Evolutionary conservation across 2,329 filamentous ascomycete species (phyloP).

Genomic region (Catunica adiposa): DNA sequence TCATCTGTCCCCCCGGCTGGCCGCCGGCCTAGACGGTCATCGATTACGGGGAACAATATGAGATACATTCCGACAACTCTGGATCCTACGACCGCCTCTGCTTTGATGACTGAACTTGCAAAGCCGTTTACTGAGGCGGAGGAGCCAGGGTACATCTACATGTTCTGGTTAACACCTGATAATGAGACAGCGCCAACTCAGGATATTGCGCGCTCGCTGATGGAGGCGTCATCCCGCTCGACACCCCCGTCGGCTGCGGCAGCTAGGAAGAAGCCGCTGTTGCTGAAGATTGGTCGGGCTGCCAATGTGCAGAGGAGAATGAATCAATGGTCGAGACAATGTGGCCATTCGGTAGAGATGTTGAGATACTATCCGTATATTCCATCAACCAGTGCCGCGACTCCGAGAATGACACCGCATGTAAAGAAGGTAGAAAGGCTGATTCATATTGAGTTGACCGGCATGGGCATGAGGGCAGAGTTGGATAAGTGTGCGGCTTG

Average conservation of each 20-base stretch:
- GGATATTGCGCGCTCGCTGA: conserved; percentile 4
- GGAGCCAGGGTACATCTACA: conserved; percentile 89
- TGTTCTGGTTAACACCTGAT: conserved; percentile 80
- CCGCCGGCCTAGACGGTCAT: conserved; percentile 14
- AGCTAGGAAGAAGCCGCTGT: conserved; percentile 39
- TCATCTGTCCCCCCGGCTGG: conserved; percentile 13
- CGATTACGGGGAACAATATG: conserved; percentile 25
- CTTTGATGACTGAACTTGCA: conserved; percentile 59
- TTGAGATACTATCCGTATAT: conserved; percentile 85
- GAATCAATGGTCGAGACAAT: conserved; percentile 88
- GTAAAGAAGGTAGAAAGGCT: conserved; percentile 77
- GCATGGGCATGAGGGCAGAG: conserved; percentile 39
- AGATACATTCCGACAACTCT: conserved; percentile 53
- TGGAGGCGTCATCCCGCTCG: conserved; percentile 20
- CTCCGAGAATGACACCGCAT: conserved; percentile 60
- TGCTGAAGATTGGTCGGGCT: conserved; percentile 50
- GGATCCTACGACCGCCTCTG: conserved; percentile 50
- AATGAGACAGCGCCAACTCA: conserved; percentile 4
- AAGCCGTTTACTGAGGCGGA: conserved; percentile 50
- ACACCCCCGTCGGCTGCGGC: conserved; percentile 20
- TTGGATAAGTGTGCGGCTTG: conserved; percentile 53
- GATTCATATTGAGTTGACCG: conserved; percentile 73
- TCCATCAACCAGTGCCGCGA: conserved; percentile 21
- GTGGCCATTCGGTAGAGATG: conserved; percentile 72
- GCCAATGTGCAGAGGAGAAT: conserved; percentile 79